phyloP scores from a whole-genome alignment of 176 grass and related monocot species.

The Oryza nivara region DNA sequence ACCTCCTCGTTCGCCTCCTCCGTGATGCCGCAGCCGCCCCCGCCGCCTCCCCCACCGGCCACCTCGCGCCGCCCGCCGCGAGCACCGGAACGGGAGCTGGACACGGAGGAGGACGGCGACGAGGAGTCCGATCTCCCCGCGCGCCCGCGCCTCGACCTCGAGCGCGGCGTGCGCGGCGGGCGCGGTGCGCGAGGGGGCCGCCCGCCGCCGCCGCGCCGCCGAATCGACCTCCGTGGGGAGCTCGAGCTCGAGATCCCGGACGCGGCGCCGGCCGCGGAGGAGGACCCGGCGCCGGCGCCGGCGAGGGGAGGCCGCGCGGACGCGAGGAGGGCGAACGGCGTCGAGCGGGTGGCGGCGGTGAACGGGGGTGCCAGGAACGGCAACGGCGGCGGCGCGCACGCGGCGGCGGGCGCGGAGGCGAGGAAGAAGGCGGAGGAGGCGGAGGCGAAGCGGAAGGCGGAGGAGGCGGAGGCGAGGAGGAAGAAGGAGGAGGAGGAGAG shows the following conservation, averaged over 20 bases:
- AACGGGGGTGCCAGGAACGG: neutral
- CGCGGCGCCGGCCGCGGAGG: slow-evolving; percentile 7
- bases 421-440: slow-evolving; percentile 57
- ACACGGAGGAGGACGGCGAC: neutral
- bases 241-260: slow-evolving; percentile 62
- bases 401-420: slow-evolving; percentile 42
- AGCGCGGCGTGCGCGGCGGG: slow-evolving; percentile 10
- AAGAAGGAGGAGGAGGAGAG: slow-evolving; percentile 57
- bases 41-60: slow-evolving; percentile 28
- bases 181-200: neutral
- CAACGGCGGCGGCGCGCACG: slow-evolving; percentile 44
- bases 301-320: slow-evolving; percentile 36
- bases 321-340: slow-evolving; percentile 44
- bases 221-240: slow-evolving; percentile 62
- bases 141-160: slow-evolving; percentile 42
- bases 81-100: slow-evolving; percentile 4
- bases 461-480: slow-evolving; percentile 56
- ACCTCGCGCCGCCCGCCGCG: slow-evolving; percentile 31
- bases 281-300: slow-evolving; percentile 6
- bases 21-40: slow-evolving; percentile 17
- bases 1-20: slow-evolving; percentile 26
- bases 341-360: slow-evolving; percentile 31
- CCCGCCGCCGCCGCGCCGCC: slow-evolving; percentile 10
- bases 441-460: slow-evolving; percentile 38
- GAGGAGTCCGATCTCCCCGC: slow-evolving; percentile 31